phyloP scores from a whole-genome alignment of 148 eudicot genomes.

The Gaultheria prostrata region DNA sequence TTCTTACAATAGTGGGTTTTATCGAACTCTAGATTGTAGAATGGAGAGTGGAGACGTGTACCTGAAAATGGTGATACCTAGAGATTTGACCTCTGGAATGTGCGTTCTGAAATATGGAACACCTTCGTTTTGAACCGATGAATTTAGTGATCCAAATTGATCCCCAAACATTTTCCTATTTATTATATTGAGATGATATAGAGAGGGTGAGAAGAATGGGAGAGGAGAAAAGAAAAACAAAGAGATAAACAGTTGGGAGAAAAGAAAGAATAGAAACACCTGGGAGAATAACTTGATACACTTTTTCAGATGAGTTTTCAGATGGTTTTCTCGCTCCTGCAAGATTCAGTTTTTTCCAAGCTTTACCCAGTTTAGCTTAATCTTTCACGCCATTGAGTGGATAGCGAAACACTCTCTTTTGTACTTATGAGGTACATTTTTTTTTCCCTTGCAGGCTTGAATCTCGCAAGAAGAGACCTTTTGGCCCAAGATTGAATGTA shows the following conservation, averaged over 20 bases:
- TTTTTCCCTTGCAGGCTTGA: constrained; percentile 61
- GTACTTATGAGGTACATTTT: not conserved
- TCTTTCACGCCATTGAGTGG: not conserved
- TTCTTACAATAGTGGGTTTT: not conserved
- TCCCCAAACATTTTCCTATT: not conserved
- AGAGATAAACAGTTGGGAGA: not conserved
- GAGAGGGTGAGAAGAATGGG: not conserved
- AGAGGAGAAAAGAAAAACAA: not conserved
- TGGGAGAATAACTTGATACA: not conserved
- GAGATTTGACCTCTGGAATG: not conserved
- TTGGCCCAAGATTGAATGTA: constrained; percentile 89
- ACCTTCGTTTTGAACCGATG: not conserved
- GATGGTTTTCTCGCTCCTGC: constrained; percentile 5
- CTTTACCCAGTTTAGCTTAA: not conserved
- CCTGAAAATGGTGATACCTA: not conserved
- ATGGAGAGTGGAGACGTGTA: not conserved
- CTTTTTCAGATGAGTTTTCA: not conserved
- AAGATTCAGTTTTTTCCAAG: constrained; percentile 4
- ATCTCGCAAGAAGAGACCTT: constrained; percentile 77
- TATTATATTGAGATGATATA: not conserved
- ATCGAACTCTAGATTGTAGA: not conserved
- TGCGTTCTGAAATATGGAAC: not conserved
- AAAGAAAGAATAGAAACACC: not conserved
- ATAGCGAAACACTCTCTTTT: not conserved
- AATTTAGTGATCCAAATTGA: not conserved